Base-by-base conservation (phyloP, 305 asterid species). In the Rubia balearica region DNA sequence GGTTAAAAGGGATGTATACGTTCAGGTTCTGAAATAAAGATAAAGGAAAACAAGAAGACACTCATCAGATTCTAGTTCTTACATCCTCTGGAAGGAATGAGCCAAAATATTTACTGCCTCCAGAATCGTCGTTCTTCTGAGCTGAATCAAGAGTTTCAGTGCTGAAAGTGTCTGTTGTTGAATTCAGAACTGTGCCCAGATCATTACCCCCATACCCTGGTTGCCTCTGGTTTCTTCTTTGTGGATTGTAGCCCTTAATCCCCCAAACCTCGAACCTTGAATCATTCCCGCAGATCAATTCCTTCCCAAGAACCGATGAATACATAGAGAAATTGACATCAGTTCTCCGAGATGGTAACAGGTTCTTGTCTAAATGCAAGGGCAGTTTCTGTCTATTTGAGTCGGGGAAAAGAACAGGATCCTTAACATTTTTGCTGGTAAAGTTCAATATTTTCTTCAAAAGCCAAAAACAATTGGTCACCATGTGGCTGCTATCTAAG, bases 401-500 rank as follows among this genome's bases (percentile, higher is more conserved):
- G 69, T 91, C 92, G 7, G 86, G 69, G 85, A 94, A 94, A 74
- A 94, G 96, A 71, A 81, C 73, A 41, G 90, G 90, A 81, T 91
- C 96, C 82, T 77, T 91, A 40, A 81, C 69, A 73, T 79, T 77
- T 43, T 61, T 83, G 67, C 96, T 78, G 27, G 95, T 88, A 80
- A 88, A 91, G 75, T 89, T 96, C 76, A 94, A 70, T 74, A 94
- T 83, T 73, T 85, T 91, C 82, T 89, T 91, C 77, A 94, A 86
- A 71, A 91, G 99, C 96, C 96, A 92, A 71, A 85, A 91, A 81
- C 99, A 94, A 80, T 94, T 85, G 71, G 99, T 88, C 71, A 94
- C 97, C 96, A 94, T 94, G 78, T 94, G 99, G 87, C 97, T 94
- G 84, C 99, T 88, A 78, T 94, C 99, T 85, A 94, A 84, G 80